Percentiles rank a stretch among this genome's conserved stretches.
Conservation (phyloP, 1,284 basidiomycete species). For the Apiotrichum sp. region DNA sequence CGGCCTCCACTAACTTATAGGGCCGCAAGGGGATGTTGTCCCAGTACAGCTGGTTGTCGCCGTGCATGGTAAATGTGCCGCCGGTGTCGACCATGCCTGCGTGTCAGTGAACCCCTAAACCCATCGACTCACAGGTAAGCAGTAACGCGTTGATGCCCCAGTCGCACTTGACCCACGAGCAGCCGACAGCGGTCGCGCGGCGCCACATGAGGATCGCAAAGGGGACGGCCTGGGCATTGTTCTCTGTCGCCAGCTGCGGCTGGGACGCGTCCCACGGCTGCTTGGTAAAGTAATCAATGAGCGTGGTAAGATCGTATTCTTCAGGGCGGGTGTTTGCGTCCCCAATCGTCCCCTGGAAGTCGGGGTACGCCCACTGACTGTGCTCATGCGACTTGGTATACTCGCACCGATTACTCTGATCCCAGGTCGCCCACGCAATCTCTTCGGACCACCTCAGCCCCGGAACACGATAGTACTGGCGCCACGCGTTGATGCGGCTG, state of each 20-base stretch:
- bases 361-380: neutral
- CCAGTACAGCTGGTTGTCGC: neutral
- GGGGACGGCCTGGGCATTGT: neutral
- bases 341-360: neutral
- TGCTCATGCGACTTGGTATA: neutral
- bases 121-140: neutral
- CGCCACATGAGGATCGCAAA: neutral
- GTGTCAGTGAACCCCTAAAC: neutral
- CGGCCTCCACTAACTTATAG: neutral
- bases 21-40: neutral
- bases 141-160: neutral
- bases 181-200: neutral
- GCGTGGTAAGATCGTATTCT: neutral
- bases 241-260: neutral
- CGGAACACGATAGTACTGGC: neutral
- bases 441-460: neutral
- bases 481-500: neutral
- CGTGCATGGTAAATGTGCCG: neutral
- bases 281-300: neutral
- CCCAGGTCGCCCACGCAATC: neutral
- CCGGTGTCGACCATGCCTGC: neutral
- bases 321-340: no score
- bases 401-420: neutral
- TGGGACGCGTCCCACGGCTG: neutral
- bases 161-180: neutral